phyloP scores from a whole-genome alignment of 257 asterid genomes.

The Cinchona pubescens region DNA sequence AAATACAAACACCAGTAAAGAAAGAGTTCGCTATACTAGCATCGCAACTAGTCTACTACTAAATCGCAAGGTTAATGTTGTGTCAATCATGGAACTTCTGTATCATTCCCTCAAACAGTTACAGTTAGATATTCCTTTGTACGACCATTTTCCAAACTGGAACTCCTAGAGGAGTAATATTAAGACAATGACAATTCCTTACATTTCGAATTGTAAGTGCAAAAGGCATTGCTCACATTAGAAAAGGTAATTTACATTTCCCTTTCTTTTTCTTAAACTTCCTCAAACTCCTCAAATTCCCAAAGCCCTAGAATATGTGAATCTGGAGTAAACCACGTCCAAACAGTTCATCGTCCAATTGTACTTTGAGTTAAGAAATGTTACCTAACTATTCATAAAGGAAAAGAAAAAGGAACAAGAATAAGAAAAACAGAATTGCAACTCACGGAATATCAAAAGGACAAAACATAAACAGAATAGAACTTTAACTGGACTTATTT shows the following conservation, averaged over 20 bases:
- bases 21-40: not conserved
- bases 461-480: not conserved
- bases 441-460: not conserved
- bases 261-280: too few relatives aligned
- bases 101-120: not conserved
- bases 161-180: not conserved
- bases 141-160: not conserved
- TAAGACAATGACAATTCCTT: not conserved
- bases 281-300: not conserved
- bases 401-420: not conserved
- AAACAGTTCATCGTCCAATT: too few relatives aligned
- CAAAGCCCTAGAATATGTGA: not conserved
- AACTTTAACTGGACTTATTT: not conserved
- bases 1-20: not conserved
- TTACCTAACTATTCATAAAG: not conserved
- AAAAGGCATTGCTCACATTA: not conserved
- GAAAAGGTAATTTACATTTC: not conserved
- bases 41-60: not conserved
- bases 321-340: not conserved
- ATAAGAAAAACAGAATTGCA: not conserved
- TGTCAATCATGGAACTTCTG: conserved; percentile 12
- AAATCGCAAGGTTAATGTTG: conserved; percentile 3
- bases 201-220: not conserved
- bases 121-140: not conserved
- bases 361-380: not conserved